Percentiles rank a stretch among this genome's conserved stretches.
phyloP scores from a whole-genome alignment of 257 asterid genomes.

The Solanum clarkiae region DNA sequence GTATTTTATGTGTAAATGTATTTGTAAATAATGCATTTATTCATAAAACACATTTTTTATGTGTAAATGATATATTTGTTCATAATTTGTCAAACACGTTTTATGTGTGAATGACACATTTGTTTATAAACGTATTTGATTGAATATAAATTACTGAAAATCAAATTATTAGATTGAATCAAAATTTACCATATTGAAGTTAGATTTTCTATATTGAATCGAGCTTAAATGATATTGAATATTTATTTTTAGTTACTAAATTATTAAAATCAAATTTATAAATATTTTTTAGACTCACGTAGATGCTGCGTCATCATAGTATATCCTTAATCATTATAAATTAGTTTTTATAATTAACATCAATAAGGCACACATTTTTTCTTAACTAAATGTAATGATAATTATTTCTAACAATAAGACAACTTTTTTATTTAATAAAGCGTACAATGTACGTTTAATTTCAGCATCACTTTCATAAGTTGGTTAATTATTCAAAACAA shows the following conservation, averaged over 20 bases:
- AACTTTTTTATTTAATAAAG: not conserved
- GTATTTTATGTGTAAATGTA: no score
- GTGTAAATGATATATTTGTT: no score
- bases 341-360: not conserved
- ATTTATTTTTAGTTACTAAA: not conserved
- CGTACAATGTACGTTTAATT: not conserved
- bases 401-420: not conserved
- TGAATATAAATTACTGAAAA: not conserved
- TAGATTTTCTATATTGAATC: not conserved
- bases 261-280: not conserved
- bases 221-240: not conserved
- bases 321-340: not conserved
- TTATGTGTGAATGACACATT: no score
- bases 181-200: not conserved
- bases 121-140: no score
- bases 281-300: not conserved
- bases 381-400: not conserved
- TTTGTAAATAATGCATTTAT: no score
- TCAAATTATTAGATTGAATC: not conserved
- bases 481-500: not conserved
- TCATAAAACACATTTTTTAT: no score
- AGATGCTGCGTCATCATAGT: not conserved
- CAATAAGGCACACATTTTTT: not conserved
- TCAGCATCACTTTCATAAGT: not conserved
- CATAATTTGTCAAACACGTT: no score